Percentiles rank a stretch among this genome's conserved stretches.
These are phyloP conservation scores for Kwoniella newhampshirensis DNA, from an alignment of 768 basidiomycete genomes.

Conservation along the genomic window DNA sequence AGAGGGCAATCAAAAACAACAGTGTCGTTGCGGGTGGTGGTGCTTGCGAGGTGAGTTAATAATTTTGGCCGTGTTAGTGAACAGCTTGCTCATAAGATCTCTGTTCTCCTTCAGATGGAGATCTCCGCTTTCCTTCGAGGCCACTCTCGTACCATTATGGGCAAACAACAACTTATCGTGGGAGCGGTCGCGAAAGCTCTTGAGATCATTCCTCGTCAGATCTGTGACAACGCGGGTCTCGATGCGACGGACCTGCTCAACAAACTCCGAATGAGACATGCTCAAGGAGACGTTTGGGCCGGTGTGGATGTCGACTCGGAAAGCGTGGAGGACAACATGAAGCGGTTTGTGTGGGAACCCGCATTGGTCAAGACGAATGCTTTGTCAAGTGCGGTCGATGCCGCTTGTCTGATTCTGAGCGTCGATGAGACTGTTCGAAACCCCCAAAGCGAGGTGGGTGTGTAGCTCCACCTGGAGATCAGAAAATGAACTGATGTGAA, in stretches of 20 bases:
- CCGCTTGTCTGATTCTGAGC: constrained; percentile 90
- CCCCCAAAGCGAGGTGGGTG: constrained; percentile 83
- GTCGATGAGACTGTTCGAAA: constrained; percentile 97
- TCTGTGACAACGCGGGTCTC: constrained; percentile 96
- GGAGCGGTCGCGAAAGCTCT: constrained; percentile 95
- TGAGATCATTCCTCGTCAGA: constrained; percentile 96
- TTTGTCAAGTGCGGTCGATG: constrained; percentile 90
- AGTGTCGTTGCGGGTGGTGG: constrained; percentile 97
- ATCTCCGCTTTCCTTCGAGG: constrained; percentile 90
- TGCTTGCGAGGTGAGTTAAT: constrained; percentile 75
- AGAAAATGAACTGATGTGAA: background rate
- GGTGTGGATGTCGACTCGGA: constrained; percentile 89
- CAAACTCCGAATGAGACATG: constrained; percentile 95
- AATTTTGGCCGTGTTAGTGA: background rate
- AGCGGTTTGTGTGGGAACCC: constrained; percentile 98
- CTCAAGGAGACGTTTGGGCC: constrained; percentile 80
- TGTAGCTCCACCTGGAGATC: background rate
- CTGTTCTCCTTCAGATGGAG: constrained; percentile 73
- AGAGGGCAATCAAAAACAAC: constrained; percentile 90
- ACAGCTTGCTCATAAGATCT: too few relatives aligned
- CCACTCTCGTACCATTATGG: constrained; percentile 86
- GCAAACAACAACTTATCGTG: constrained; percentile 91
- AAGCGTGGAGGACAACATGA: constrained; percentile 93
- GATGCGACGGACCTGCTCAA: constrained; percentile 97
- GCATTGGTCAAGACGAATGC: constrained; percentile 93